phyloP scores from a whole-genome alignment of 148 eudicot species.

The Drosera capensis region DNA sequence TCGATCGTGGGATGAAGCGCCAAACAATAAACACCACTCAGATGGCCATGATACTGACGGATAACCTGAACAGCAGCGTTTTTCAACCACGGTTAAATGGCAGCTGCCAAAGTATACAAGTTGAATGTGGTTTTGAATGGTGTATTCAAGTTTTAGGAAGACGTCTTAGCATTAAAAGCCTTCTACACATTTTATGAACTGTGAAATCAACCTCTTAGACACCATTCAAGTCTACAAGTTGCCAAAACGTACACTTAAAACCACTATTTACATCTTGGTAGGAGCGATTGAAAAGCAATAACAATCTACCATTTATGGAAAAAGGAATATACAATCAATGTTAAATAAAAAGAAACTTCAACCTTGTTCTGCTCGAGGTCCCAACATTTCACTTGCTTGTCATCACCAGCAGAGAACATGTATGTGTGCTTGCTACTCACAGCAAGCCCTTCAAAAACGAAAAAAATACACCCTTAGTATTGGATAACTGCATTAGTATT shows the following conservation, averaged over 20 bases:
- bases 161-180: too few species aligned
- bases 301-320: background rate
- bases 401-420: conserved; percentile 99
- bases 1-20: conserved; percentile 98
- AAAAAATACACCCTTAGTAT: background rate
- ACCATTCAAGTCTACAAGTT: too few species aligned
- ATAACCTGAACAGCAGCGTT: conserved; percentile 48
- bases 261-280: too few species aligned
- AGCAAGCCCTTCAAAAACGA: conserved; percentile 65
- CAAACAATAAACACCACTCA: conserved; percentile 95
- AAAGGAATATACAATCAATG: background rate
- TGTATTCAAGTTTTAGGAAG: too few species aligned
- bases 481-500: background rate
- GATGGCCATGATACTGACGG: conserved; percentile 93
- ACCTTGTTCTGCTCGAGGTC: conserved; percentile 99
- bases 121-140: too few species aligned
- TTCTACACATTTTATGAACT: too few species aligned
- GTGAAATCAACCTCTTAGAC: too few species aligned
- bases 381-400: conserved; percentile 98
- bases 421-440: conserved; percentile 84
- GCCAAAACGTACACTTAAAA: too few species aligned
- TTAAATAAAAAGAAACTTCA: conserved; percentile 1
- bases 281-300: too few species aligned
- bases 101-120: too few species aligned
- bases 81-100: too few species aligned